A percentile compares a stretch with the other conserved stretches of the same genome.
These are phyloP conservation scores for Dothidotthia symphoricarpi DNA, from an alignment of 2,329 filamentous ascomycete genomes.

Conservation along the genomic window DNA sequence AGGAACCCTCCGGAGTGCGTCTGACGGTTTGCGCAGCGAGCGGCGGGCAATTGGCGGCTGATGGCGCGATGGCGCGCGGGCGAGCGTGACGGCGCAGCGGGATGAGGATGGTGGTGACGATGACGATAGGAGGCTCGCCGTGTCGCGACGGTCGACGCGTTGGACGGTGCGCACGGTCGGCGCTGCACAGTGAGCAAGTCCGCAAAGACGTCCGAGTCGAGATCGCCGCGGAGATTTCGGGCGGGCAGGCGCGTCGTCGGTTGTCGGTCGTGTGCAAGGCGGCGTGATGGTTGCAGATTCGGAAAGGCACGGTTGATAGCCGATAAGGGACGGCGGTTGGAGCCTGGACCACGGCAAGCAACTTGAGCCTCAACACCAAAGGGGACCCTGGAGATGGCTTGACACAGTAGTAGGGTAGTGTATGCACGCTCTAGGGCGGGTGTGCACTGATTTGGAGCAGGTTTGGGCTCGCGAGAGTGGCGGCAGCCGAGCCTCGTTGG, in stretches of 20 bases:
- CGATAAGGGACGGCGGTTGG: constrained; percentile 15
- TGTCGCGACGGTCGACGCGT: constrained; percentile 9
- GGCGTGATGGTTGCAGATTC: constrained; percentile 5
- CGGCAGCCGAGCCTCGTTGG: too few relatives aligned
- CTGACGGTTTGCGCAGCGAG: constrained; percentile 26
- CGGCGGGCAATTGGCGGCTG: constrained; percentile 17
- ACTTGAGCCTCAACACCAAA: too few relatives aligned
- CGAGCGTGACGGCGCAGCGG: constrained; percentile 11
- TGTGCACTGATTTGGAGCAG: too few relatives aligned
- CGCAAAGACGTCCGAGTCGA: constrained; percentile 11
- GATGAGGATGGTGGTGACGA: constrained; percentile 16
- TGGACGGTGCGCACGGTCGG: constrained; percentile 6
- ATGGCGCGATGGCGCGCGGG: constrained; percentile 8
- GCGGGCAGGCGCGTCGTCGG: constrained; percentile 19
- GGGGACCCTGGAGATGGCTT: too few relatives aligned
- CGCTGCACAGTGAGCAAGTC: constrained; percentile 1
- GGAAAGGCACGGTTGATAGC: constrained; percentile 9
- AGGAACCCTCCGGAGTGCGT: constrained; percentile 38
- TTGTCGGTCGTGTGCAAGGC: too few relatives aligned
- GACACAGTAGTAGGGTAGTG: too few relatives aligned
- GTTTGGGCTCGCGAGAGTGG: too few relatives aligned
- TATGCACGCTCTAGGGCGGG: too few relatives aligned
- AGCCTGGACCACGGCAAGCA: constrained; percentile 8
- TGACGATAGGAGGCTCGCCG: constrained; percentile 21
- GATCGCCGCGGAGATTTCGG: constrained; percentile 19